phyloP scores from a whole-genome alignment of 1,284 basidiomycete genomes.

The Fistulinella staudtii region DNA sequence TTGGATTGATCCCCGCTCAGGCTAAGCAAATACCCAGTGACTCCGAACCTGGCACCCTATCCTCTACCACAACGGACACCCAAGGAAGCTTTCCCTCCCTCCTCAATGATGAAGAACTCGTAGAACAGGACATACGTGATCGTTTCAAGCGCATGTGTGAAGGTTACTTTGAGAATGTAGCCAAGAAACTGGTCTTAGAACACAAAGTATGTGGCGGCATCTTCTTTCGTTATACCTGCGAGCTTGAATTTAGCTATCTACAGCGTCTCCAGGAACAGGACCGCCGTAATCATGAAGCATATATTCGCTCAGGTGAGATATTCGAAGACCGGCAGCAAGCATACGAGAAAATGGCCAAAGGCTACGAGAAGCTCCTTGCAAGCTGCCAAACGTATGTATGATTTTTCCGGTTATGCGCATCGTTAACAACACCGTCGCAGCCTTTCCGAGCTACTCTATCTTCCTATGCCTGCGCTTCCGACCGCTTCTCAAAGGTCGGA shows the following conservation, averaged over 20 bases:
- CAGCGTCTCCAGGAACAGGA: constrained; percentile 96
- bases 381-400: constrained; percentile 76
- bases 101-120: constrained; percentile 65
- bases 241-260: neutral
- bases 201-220: constrained; percentile 63
- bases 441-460: constrained; percentile 83
- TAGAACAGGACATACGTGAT: constrained; percentile 80
- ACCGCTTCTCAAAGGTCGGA: constrained; percentile 74
- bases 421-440: constrained; percentile 37
- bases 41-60: constrained; percentile 52
- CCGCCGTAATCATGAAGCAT: constrained; percentile 94
- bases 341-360: constrained; percentile 97
- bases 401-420: neutral
- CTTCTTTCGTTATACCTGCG: neutral
- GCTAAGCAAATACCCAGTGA: constrained; percentile 55
- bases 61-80: constrained; percentile 39
- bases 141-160: constrained; percentile 92
- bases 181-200: constrained; percentile 88
- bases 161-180: constrained; percentile 88
- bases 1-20: constrained; percentile 61
- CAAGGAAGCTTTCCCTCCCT: constrained; percentile 40
- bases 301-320: constrained; percentile 97
- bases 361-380: constrained; percentile 85
- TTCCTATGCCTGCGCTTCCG: constrained; percentile 79
- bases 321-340: constrained; percentile 98